Evolutionary conservation across 805 yeast species (phyloP), one percentile per base, ranked within the genome.

Genomic region (Scheffersomyces ergatensis): DNA sequence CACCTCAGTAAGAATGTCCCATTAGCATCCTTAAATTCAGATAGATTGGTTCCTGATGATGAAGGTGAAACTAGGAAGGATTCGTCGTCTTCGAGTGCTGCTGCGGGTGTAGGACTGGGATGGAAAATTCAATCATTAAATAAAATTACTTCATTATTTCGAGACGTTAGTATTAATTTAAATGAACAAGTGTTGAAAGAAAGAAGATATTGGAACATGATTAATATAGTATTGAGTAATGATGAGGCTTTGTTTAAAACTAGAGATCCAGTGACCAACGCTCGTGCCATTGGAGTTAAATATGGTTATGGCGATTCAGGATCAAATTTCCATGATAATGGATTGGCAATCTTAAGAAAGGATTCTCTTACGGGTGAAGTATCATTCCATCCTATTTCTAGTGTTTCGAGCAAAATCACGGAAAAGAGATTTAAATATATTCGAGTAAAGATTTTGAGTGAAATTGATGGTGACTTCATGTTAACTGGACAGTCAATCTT

Each of bases 261-360:
- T 19, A 73, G 81, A 39, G 82, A 78, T 41, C 81, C 80, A 6
- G 20, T 47, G 6, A 57, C 51, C 16, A 70, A 72, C 25, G 59
- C 72, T 0, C 70, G 79, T 15, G 76, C 79, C 8, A 73, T 90
- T 33, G 95, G 92, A 3, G 84, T 92, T 27, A 88, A 86, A 52
- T 93, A 85, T 55, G 98, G 98, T 0, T 92, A 78, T 64, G 90
- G 85, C 14, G 97, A 90, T 60, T 81, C 95, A 0, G 99, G 98
- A 0, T 86, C 96, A 1, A 77, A 70, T 16, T 88, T 79, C 53
- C 68, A 65, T 43, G 90, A 87, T 50, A 74, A 77, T 47, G 97
- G 97, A 2, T 63, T 83, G 33, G 97, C 95, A 0, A 60, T 85
- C 0, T 63, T 89, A 46, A 75, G 79, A 36, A 79, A 82, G 41